Evolutionary conservation across 257 asterid genomes (phyloP), one percentile per base, ranked within the genome.

Genomic region (Perilla frutescens): DNA sequence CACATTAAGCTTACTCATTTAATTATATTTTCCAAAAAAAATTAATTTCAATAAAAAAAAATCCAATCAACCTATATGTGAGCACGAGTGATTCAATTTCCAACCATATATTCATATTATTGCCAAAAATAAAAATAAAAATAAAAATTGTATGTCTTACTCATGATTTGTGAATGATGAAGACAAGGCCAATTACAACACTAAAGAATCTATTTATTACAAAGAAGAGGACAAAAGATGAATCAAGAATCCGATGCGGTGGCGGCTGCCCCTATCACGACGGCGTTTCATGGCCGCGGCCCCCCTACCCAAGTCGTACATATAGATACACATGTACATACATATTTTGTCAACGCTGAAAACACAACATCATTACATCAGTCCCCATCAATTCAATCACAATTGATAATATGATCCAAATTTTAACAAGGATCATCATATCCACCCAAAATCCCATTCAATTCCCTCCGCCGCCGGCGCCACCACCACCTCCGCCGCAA

Each of bases 401-500:
- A 9, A 56, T 57, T 20, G 26, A 20, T 20, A 20, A 20, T 20
- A 81, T 47, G 75, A 43, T 70, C 48, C 48, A 39, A 45, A 48
- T 37, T 34, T 56, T 62, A 20, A 49, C 53, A 9, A 2, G 3
- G 1, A 32, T 60, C 59, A 39, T 20, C 26, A 20, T 1, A 20
- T 37, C 37, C 41, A 48, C 54, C 12, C 43, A 6, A 49, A 8
- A 0, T n/a, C 37, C 75, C 68, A 66, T 69, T 73, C 14, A 45
- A 48, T 40, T 43, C 72, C 63, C 14, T 48, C 53, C 15, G 2
- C 53, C 53, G 11, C 50, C 50, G 3, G 13, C 79, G 13, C 66
- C 74, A 36, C 81, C 76, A 1, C 74, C 79, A 7, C 68, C 49
- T 15, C 72, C 62, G 77, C 80, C 64, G 79, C 41, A 65, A 14